Base-by-base conservation (phyloP, 208 protist species). In the Acanthamoeba royreba region DNA sequence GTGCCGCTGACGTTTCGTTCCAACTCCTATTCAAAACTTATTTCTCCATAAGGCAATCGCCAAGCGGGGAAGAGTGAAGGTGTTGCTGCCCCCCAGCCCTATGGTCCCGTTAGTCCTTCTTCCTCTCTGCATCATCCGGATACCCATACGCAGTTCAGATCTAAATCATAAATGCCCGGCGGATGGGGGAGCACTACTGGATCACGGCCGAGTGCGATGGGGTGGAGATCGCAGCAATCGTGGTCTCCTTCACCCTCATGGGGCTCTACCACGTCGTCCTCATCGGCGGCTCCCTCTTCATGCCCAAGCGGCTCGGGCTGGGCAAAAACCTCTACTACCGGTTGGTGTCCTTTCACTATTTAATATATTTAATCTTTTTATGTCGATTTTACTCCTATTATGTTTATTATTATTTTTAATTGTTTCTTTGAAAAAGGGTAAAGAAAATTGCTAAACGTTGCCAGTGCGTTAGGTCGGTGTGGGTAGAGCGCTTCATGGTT, bases 321-420 rank as follows among this genome's bases (percentile, higher is more conserved):
- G 83, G 83, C 83, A 61, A 72, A 15, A 90, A 90, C 45, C 46
- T 90, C 1, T 90, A 90, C 83, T 90, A 72, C 40, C n/a, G 83
- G 53, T 72, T 22, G 35, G 28, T 8, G 3, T 1, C 28, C 58
- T n/a, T 28, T 25, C 55, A 5, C 33, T 25, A 17, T 66, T 66
- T 5, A 28, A 4, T 4, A 8, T 35, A 28, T n/a, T 5, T 66
- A 28, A 7, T 11, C 0, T 2, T 13, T 3, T 43, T n/a, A 7
- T 74, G 13, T 69, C 49, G 15, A 31, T 42, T 81, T 49, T 81
- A 81, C 49, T 58, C 22, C 49, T 58, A 58, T n/a, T 22, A 58
- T 22, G 49, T 58, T 58, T 13, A 58, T 22, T 22, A 58, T n/a
- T 58, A 58, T 58, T 58, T 58, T 22, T 58, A 58, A 58, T 58